A percentile compares a stretch with the other conserved stretches of the same genome.
These are phyloP conservation scores for Eucalyptus brandiana DNA, from an alignment of 345 rosid genomes.

Conservation along the genomic window DNA sequence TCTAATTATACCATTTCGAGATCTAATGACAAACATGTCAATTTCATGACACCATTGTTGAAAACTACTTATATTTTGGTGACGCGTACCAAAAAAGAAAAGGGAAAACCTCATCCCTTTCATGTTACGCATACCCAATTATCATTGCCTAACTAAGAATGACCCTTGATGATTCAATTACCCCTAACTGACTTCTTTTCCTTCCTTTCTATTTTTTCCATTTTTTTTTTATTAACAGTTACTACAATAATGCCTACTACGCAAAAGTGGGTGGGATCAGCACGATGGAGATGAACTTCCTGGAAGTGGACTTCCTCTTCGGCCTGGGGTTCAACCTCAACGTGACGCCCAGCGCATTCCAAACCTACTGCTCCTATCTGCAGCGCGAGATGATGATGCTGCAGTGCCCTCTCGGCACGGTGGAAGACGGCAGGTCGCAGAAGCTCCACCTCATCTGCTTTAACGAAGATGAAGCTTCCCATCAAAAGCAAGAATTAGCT, in stretches of 20 bases:
- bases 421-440: neutral
- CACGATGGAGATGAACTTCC: conserved; percentile 72
- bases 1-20: neutral
- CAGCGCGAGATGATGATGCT: conserved; percentile 20
- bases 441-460: neutral
- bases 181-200: neutral
- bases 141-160: neutral
- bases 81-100: rapidly evolving
- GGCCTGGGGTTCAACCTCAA: conserved; percentile 72
- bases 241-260: conserved; percentile 85
- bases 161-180: neutral
- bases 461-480: conserved; percentile 62
- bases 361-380: conserved; percentile 54
- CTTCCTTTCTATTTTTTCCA: neutral
- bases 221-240: conserved; percentile 4
- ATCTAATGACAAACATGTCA: neutral
- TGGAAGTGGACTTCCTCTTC: conserved; percentile 80
- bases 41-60: neutral
- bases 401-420: conserved; percentile 5
- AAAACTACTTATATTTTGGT: neutral
- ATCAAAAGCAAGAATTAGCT: conserved; percentile 57
- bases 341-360: conserved; percentile 71
- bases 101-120: neutral
- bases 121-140: neutral
- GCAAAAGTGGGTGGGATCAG: conserved; percentile 93